A percentile compares a stretch with the other conserved stretches of the same genome.
phyloP scores from a whole-genome alignment of 306 rosid genomes.

The Inga leiocalycina region DNA sequence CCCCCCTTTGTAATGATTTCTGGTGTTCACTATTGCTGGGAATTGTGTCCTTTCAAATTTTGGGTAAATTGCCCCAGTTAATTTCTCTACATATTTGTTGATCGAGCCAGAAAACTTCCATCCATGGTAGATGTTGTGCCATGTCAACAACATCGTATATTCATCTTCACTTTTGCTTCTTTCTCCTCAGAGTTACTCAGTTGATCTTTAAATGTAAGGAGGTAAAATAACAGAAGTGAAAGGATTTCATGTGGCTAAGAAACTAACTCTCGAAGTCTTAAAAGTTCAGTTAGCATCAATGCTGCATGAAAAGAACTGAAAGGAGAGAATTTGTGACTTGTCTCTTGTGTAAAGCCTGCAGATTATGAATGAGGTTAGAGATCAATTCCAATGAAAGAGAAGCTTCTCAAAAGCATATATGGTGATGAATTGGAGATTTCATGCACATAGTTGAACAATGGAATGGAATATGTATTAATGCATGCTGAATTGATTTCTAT shows the following conservation, averaged over 20 bases:
- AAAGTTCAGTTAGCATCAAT: not conserved
- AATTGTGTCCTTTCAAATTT: not conserved
- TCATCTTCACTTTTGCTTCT: not conserved
- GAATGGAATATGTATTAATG: not conserved
- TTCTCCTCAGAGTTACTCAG: not conserved
- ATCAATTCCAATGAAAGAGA: not conserved
- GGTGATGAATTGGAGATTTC: not conserved
- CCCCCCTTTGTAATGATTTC: not conserved
- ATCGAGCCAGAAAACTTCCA: not conserved
- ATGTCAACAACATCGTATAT: not conserved
- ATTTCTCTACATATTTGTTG: not conserved
- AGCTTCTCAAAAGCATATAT: not conserved
- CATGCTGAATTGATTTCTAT: not conserved
- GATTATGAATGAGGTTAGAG: not conserved
- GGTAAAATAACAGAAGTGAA: not conserved
- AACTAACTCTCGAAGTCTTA: not conserved
- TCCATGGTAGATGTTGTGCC: not conserved
- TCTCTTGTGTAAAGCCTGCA: not conserved
- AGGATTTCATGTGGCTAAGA: not conserved
- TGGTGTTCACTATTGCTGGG: constrained; percentile 1
- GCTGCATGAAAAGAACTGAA: not conserved
- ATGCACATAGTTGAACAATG: not conserved
- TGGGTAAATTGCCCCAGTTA: not conserved
- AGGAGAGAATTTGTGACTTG: not conserved
- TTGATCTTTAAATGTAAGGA: not conserved